Percentiles rank a stretch among this genome's conserved stretches.
Conservation (phyloP, 805 yeast species). For the Dipodascus geniculatus region DNA sequence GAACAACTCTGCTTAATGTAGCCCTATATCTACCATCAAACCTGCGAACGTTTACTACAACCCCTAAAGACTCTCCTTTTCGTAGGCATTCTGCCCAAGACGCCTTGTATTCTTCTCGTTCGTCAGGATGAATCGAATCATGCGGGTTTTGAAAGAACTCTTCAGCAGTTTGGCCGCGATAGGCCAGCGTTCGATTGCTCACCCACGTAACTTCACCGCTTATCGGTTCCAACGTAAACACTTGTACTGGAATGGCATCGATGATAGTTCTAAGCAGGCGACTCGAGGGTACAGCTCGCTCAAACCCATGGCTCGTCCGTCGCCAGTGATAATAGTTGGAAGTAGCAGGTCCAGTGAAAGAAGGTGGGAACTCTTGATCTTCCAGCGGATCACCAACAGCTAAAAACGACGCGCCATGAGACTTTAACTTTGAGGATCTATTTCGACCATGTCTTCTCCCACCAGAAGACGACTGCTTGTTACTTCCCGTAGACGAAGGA, state of each 20-base stretch:
- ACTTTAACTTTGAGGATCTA: neutral
- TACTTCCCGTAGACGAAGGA: neutral
- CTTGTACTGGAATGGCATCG: slow-evolving; percentile 25
- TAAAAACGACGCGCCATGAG: neutral
- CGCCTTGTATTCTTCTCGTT: slow-evolving; percentile 13
- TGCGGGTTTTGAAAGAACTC: slow-evolving; percentile 16
- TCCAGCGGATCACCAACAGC: neutral
- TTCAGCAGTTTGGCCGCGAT: slow-evolving; percentile 19
- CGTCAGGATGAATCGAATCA: slow-evolving; percentile 21
- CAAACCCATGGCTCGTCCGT: slow-evolving; percentile 2
- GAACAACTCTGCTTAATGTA: slow-evolving; percentile 21
- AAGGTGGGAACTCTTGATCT: neutral
- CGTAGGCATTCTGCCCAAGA: slow-evolving; percentile 19
- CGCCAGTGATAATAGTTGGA: neutral
- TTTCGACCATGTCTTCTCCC: neutral
- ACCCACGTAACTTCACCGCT: slow-evolving; percentile 23
- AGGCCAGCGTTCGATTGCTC: slow-evolving; percentile 22
- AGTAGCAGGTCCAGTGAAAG: neutral
- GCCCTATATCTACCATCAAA: slow-evolving; percentile 23
- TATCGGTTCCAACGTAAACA: slow-evolving; percentile 22
- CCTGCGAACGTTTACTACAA: slow-evolving; percentile 20
- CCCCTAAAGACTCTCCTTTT: slow-evolving; percentile 20
- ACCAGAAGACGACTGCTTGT: neutral
- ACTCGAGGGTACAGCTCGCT: slow-evolving; percentile 11
- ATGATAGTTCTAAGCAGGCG: slow-evolving; percentile 20